Evolutionary conservation across 1,139 yeast genomes (phyloP).

Genomic region (Saccharomyces pastorianus): DNA sequence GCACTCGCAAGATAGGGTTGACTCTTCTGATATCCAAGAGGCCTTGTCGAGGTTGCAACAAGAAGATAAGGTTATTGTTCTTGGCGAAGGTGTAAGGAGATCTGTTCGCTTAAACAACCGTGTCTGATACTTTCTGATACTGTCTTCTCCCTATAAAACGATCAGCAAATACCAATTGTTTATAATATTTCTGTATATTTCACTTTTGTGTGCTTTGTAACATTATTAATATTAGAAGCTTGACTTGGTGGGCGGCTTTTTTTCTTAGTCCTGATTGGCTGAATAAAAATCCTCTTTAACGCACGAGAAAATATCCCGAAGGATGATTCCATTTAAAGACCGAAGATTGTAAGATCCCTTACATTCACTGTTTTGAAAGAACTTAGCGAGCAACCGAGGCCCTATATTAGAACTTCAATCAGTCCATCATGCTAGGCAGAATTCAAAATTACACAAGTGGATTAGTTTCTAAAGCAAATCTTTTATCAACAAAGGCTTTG

Average conservation of each 20-base stretch:
- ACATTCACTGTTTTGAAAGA: no score
- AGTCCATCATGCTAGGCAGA: constrained; percentile 20
- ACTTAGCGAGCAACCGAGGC: not conserved
- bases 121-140: constrained; percentile 9
- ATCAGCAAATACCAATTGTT: not conserved
- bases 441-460: constrained; percentile 22
- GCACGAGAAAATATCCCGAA: not conserved
- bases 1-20: constrained; percentile 58
- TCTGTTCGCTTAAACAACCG: constrained; percentile 42
- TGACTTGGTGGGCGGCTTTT: not conserved
- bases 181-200: not conserved
- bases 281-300: not conserved
- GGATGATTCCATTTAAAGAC: constrained; percentile 2
- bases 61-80: constrained; percentile 64
- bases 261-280: not conserved
- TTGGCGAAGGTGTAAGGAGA: constrained; percentile 69
- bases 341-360: constrained; percentile 2
- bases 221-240: not conserved
- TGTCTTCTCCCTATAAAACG: not conserved
- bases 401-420: not conserved
- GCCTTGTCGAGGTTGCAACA: constrained; percentile 61
- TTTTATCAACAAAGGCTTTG: constrained; percentile 41
- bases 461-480: constrained; percentile 19
- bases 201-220: not conserved
- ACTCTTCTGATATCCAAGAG: constrained; percentile 60